Conservation (phyloP, 78 protist genomes). For the Tieghemostelium lacteum region DNA sequence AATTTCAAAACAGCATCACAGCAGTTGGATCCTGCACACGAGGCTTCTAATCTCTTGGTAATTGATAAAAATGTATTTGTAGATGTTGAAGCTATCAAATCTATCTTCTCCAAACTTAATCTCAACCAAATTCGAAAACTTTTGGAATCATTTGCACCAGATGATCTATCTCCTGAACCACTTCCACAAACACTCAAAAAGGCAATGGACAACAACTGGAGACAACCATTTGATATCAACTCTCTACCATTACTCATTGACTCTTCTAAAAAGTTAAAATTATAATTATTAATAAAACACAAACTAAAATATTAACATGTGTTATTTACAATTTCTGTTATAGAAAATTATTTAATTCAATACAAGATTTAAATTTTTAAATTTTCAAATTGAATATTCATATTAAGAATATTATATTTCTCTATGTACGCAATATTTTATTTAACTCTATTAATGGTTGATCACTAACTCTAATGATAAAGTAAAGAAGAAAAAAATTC, state of each 20-base stretch:
- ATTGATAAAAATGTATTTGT: conserved; percentile 67
- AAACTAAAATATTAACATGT: no score
- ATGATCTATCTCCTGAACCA: conserved; percentile 78
- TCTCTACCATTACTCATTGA: conserved; percentile 47
- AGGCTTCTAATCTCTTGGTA: conserved; percentile 71
- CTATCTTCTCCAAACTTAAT: conserved; percentile 76
- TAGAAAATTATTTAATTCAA: no score
- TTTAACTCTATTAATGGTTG: no score
- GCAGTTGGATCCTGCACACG: conserved; percentile 68
- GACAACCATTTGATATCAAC: conserved; percentile 20
- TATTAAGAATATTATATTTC: no score
- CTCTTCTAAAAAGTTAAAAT: conserved; percentile 42
- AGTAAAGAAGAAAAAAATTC: no score
- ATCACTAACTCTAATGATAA: no score
- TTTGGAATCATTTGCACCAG: conserved; percentile 62
- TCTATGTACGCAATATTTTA: no score
- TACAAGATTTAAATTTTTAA: no score
- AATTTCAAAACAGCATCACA: conserved; percentile 31
- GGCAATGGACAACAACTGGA: conserved; percentile 45
- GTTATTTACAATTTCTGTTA: no score
- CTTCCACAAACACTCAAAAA: conserved; percentile 40
- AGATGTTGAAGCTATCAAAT: conserved; percentile 74
- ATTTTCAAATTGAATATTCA: no score
- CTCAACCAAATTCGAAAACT: conserved; percentile 68
- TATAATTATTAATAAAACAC: no score